Percentiles rank a stretch among this genome's conserved stretches.
Evolutionary conservation across 2,329 filamentous ascomycete species (phyloP).

Genomic region (Elsinoe ampelina): DNA sequence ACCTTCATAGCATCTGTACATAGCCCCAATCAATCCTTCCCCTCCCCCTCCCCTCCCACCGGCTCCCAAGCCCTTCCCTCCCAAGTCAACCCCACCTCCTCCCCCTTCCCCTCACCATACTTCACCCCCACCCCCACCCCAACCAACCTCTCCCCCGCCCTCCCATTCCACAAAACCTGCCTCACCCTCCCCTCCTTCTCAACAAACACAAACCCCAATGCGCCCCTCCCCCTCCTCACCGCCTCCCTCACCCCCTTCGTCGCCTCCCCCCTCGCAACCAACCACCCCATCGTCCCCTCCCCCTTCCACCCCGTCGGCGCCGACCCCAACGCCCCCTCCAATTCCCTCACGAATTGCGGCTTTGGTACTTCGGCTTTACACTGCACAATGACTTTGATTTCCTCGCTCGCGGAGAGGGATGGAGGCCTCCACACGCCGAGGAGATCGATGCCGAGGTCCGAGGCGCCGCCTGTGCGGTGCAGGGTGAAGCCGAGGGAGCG

Average conservation of each 20-base stretch:
- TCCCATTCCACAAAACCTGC: slow-evolving; percentile 66
- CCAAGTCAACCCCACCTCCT: slow-evolving; percentile 23
- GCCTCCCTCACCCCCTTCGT: slow-evolving; percentile 72
- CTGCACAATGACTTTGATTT: slow-evolving; percentile 46
- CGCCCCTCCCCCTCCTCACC: slow-evolving; percentile 55
- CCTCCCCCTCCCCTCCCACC: neutral
- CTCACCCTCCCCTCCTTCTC: slow-evolving; percentile 47
- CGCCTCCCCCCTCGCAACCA: slow-evolving; percentile 60
- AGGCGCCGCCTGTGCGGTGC: slow-evolving; percentile 54
- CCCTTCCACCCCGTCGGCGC: slow-evolving; percentile 66
- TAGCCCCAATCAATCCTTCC: neutral
- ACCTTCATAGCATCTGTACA: neutral
- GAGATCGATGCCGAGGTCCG: slow-evolving; percentile 66
- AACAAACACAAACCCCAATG: slow-evolving; percentile 63
- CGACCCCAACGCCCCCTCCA: slow-evolving; percentile 67
- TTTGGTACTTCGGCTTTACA: slow-evolving; percentile 54
- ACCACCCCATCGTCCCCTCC: slow-evolving; percentile 55
- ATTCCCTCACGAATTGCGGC: slow-evolving; percentile 59
- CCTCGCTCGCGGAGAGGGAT: slow-evolving; percentile 21
- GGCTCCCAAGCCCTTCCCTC: slow-evolving; percentile 21
- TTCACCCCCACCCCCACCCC: slow-evolving; percentile 31
- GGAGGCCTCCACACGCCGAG: slow-evolving; percentile 61
- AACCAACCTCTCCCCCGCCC: slow-evolving; percentile 51
- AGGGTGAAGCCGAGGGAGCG: slow-evolving; percentile 54
- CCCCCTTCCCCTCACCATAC: slow-evolving; percentile 14